These are phyloP conservation scores for Hypoxylon perforatum DNA, from an alignment of 495 filamentous ascomycete species.

Conservation along the genomic window DNA sequence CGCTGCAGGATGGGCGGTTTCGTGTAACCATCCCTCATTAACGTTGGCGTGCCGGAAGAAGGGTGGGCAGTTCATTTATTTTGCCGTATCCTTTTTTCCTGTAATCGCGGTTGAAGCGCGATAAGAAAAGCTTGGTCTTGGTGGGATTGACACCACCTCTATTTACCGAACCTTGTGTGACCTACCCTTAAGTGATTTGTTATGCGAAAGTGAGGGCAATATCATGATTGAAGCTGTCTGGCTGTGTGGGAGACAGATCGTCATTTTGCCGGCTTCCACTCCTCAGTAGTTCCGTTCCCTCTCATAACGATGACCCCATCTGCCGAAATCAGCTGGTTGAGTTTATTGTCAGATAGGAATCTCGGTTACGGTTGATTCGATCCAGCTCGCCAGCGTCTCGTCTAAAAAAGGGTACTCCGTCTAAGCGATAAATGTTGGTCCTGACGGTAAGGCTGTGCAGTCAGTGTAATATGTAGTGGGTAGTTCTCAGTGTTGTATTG, in stretches of 20 bases:
- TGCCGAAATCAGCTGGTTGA: conserved; percentile 12
- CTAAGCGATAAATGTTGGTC: conserved; percentile 1
- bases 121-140: conserved; percentile 33
- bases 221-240: conserved; percentile 14
- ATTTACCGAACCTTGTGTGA: conserved; percentile 29
- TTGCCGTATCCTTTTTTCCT: conserved; percentile 12
- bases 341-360: conserved; percentile 16
- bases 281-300: background rate
- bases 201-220: conserved; percentile 25
- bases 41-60: conserved; percentile 16
- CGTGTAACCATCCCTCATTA: conserved; percentile 34
- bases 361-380: conserved; percentile 2
- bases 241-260: conserved; percentile 12
- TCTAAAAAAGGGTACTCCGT: background rate
- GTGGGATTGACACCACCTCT: conserved; percentile 17
- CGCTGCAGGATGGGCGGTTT: conserved; percentile 38
- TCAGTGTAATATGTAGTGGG: conserved; percentile 6
- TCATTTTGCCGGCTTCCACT: conserved; percentile 7
- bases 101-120: conserved; percentile 37
- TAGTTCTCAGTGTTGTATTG: conserved; percentile 7
- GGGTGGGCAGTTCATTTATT: conserved; percentile 35
- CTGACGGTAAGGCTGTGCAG: conserved; percentile 7
- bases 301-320: background rate
- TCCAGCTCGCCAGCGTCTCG: conserved; percentile 12
- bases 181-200: conserved; percentile 25